Evolutionary conservation across 768 basidiomycete genomes (phyloP).

Genomic region (Mycena rebaudengoi): DNA sequence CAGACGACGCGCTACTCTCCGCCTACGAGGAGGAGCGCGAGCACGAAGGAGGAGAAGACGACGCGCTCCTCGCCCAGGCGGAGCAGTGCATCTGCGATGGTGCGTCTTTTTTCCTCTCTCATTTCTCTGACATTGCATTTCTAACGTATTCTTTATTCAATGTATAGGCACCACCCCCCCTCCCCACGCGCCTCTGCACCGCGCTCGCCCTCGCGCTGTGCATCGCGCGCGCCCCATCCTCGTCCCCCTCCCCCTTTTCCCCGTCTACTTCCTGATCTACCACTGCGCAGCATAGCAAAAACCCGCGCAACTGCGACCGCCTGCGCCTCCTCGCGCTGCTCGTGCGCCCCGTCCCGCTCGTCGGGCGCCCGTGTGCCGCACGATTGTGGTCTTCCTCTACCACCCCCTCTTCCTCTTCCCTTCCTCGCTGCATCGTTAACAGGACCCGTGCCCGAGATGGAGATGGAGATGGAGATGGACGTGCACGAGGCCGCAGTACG

Average conservation of each 20-base stretch:
- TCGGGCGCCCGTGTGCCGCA: slow-evolving; percentile 31
- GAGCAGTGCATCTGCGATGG: slow-evolving; percentile 45
- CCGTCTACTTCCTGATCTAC: too few relatives aligned
- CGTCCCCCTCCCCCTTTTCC: too few relatives aligned
- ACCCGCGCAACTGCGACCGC: neutral
- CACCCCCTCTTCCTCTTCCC: too few relatives aligned
- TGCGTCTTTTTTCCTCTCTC: slow-evolving; percentile 21
- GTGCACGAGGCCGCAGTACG: slow-evolving; percentile 62
- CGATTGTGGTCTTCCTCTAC: too few relatives aligned
- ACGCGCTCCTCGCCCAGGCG: neutral
- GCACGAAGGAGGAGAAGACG: too few relatives aligned
- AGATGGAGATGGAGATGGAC: slow-evolving; percentile 49
- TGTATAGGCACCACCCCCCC: slow-evolving; percentile 11
- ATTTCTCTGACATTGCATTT: neutral
- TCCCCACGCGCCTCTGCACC: slow-evolving; percentile 23
- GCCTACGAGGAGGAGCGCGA: too few relatives aligned
- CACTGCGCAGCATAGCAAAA: neutral
- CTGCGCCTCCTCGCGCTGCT: slow-evolving; percentile 27
- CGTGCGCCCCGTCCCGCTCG: slow-evolving; percentile 36
- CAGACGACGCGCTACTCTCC: too few relatives aligned
- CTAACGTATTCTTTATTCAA: neutral
- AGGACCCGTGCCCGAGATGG: too few relatives aligned
- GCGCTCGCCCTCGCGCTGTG: slow-evolving; percentile 20
- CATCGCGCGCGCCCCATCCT: too few relatives aligned
- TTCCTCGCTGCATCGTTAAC: too few relatives aligned